These are phyloP conservation scores for Fusarium sulawesiense DNA, from an alignment of 2,329 filamentous ascomycete genomes.

Conservation along the genomic window DNA sequence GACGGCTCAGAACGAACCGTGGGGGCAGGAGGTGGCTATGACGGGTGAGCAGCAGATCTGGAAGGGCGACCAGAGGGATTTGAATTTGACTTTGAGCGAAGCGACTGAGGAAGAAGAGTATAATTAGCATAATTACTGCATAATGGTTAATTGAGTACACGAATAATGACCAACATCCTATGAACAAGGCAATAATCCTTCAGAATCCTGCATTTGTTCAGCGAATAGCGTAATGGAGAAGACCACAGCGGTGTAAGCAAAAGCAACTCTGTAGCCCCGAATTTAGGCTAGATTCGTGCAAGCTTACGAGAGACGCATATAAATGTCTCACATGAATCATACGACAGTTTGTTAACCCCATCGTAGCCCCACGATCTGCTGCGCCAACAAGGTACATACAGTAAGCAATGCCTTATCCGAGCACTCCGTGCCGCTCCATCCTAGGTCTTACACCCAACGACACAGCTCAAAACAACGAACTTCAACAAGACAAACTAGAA, in stretches of 20 bases:
- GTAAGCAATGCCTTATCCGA: neutral
- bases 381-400: neutral
- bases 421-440: neutral
- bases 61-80: constrained; percentile 20
- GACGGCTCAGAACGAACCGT: neutral
- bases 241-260: neutral
- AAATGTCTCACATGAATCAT: neutral
- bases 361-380: neutral
- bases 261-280: neutral
- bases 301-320: neutral
- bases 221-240: too few relatives aligned
- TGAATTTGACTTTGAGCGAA: constrained; percentile 19
- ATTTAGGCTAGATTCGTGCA: neutral
- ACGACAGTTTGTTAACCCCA: neutral
- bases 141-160: neutral
- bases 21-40: neutral
- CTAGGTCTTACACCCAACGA: neutral
- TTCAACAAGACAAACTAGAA: too few relatives aligned
- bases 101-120: constrained; percentile 21
- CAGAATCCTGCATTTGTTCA: too few relatives aligned
- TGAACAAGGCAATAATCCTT: neutral
- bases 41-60: neutral
- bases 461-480: too few relatives aligned
- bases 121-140: neutral
- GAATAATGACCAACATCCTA: neutral